These are phyloP conservation scores for Arabidopsis suecica DNA, from an alignment of 345 rosid genomes.

Conservation along the genomic window DNA sequence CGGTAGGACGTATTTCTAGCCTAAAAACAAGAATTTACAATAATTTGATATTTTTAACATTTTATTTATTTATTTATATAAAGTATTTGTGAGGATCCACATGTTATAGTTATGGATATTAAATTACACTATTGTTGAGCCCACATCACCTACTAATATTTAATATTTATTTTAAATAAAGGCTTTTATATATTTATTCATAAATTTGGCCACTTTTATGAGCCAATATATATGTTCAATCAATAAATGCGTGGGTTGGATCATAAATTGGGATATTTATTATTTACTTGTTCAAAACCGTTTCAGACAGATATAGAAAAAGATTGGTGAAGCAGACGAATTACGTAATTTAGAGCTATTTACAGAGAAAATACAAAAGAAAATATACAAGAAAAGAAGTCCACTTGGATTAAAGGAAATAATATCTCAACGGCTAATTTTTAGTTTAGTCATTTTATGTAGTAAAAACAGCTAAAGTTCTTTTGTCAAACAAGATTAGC, in stretches of 20 bases:
- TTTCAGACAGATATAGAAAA: conserved; percentile 22
- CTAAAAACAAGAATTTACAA: neutral
- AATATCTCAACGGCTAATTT: conserved; percentile 24
- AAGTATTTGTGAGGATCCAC: conserved; percentile 25
- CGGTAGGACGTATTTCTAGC: neutral
- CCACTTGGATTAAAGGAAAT: neutral
- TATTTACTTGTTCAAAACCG: conserved; percentile 35
- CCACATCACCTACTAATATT: conserved; percentile 44
- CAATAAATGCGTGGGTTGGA: conserved; percentile 47
- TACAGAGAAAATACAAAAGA: neutral
- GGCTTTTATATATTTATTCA: neutral
- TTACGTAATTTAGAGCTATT: neutral
- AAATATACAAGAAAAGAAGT: neutral
- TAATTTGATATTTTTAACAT: neutral
- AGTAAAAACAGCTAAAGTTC: neutral
- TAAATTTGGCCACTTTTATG: conserved; percentile 20
- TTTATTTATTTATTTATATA: neutral
- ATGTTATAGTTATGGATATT: conserved; percentile 20
- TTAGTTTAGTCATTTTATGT: neutral
- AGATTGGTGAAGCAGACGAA: conserved; percentile 17
- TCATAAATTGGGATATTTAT: conserved; percentile 38
- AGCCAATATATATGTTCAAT: conserved; percentile 12
- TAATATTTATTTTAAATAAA: neutral
- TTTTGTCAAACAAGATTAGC: conserved; percentile 9
- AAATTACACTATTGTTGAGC: conserved; percentile 27